Base-by-base conservation (phyloP, 164 flowering plant species). In the Aristolochia californica region DNA sequence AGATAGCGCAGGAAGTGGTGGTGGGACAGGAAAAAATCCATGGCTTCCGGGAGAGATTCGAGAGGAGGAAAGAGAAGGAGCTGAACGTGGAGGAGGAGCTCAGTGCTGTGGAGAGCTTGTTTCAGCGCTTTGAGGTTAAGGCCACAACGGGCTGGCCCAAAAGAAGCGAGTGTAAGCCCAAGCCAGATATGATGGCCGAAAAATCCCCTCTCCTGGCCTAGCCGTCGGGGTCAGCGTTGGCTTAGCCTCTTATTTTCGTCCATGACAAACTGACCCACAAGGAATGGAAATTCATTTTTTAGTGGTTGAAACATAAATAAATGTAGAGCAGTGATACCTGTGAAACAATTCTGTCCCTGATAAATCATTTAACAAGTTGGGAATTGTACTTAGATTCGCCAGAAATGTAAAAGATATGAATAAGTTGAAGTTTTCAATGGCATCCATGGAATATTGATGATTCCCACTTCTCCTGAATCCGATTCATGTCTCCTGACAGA, bases 1-100 rank as follows among this genome's bases (percentile, higher is more conserved):
- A 75, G 50, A 60, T 80, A 16, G 70, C 55, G 28, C 50, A 14
- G 44, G 77, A 77, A 21, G 61, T 76, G 16, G 44, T 47, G 18
- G 68, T 28, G 0, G 76, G 79, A 4, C 61, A 78, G 1, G 58
- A 62, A 10, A 63, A 58, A 26, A 61, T 85, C 20, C 69, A 56
- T 0, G 62, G 65, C 40, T 63, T 78, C 34, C 63, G 66, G 28
- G 64, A 69, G 8, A 56, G 56, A 21, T 30, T 73, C 23, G 30
- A 53, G 5, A n/a, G 57, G 20, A 62, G 22, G 27, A 56, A 59
- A 15, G 72, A 63, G 14, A n/a, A 59, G 15, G 2, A 43, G 2
- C 40, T 26, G 45, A 60, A 66, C 57, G 45, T 77, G 16, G 73
- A 62, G 44, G 68, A 71, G 55, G 79, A 79, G 66, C 72, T 81